phyloP scores from a whole-genome alignment of 345 rosid genomes.

The Kandelia obovata region DNA sequence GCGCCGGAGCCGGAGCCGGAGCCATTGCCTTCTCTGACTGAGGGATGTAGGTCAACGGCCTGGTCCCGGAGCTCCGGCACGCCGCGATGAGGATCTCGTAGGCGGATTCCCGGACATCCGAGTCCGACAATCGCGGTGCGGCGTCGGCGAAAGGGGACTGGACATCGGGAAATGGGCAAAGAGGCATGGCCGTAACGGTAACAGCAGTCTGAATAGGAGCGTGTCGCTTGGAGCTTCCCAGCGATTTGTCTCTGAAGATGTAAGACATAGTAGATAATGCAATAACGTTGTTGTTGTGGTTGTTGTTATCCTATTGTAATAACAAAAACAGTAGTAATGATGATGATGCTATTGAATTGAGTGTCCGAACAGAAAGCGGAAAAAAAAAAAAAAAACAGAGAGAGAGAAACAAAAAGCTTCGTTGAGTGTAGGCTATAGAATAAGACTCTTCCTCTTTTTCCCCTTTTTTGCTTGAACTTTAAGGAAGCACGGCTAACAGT shows the following conservation, averaged over 20 bases:
- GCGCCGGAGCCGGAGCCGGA: background rate
- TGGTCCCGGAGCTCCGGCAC: slow-evolving; percentile 27
- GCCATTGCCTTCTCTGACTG: slow-evolving; percentile 20
- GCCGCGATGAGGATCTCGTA: slow-evolving; percentile 31
- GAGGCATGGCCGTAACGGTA: background rate
- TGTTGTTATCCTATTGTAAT: too few relatives aligned
- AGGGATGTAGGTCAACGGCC: slow-evolving; percentile 26
- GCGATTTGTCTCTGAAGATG: slow-evolving; percentile 15
- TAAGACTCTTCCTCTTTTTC: background rate
- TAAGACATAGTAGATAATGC: slow-evolving; percentile 2
- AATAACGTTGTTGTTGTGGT: too few relatives aligned
- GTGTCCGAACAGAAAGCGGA: background rate
- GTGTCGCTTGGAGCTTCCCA: slow-evolving; percentile 17
- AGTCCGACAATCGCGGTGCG: slow-evolving; percentile 12
- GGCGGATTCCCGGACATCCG: slow-evolving; percentile 29
- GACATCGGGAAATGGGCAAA: slow-evolving; percentile 14
- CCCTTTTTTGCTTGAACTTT: slow-evolving; percentile 6
- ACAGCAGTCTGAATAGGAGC: background rate
- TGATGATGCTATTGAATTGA: background rate
- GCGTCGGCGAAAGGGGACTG: slow-evolving; percentile 20
- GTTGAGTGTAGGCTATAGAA: background rate
- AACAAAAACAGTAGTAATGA: too few relatives aligned
- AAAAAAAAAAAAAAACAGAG: background rate
- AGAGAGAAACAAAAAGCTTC: too few relatives aligned
- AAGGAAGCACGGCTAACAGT: slow-evolving; percentile 2